Evolutionary conservation across 495 filamentous ascomycete genomes (phyloP).

Genomic region (Thozetella sp.): DNA sequence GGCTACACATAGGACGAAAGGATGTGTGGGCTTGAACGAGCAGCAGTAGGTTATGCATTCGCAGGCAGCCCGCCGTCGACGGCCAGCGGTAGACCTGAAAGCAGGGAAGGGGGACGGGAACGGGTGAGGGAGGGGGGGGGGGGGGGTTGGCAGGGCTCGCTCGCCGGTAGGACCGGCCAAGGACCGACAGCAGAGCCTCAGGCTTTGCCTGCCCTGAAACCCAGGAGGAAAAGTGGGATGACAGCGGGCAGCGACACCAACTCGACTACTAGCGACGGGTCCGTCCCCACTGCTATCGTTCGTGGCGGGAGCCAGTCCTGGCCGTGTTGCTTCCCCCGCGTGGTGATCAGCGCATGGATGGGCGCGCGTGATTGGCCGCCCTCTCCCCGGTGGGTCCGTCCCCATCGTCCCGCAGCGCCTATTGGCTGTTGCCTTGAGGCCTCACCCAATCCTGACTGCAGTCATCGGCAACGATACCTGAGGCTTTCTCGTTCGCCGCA

Average conservation of each 20-base stretch:
- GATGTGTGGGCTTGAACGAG: no score
- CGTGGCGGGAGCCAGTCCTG: not conserved
- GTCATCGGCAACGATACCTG: not conserved
- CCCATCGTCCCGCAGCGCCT: not conserved
- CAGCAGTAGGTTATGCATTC: no score
- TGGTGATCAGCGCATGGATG: not conserved
- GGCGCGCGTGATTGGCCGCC: not conserved
- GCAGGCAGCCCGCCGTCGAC: no score
- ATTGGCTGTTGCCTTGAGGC: not conserved
- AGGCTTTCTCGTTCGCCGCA: not conserved
- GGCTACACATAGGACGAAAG: no score
- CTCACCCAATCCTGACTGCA: not conserved
- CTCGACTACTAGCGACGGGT: no score
- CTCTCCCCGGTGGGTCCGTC: not conserved
- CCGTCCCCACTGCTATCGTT: not conserved
- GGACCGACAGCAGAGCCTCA: not conserved
- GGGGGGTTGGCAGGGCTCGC: not conserved
- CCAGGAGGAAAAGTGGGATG: not conserved
- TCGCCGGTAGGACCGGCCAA: not conserved
- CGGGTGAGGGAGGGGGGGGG: not conserved
- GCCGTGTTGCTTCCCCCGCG: not conserved
- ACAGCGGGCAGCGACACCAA: not conserved
- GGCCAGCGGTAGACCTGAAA: no score
- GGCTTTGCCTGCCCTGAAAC: conserved; percentile 1
- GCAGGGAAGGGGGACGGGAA: no score